These are phyloP conservation scores for Claviceps purpurea DNA, from an alignment of 2,329 filamentous ascomycete species.

Conservation along the genomic window DNA sequence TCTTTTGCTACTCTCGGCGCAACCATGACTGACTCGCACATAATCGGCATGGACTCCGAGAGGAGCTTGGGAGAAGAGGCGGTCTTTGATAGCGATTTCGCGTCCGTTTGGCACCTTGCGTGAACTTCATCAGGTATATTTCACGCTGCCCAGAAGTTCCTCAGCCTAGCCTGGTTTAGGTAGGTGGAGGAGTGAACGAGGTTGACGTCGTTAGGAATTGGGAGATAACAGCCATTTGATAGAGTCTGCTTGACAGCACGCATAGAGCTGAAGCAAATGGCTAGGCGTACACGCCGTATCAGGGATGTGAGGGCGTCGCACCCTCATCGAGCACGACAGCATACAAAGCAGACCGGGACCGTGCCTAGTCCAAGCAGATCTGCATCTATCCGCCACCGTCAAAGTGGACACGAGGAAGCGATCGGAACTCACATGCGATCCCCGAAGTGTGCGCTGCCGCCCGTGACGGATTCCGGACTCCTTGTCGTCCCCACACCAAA, in stretches of 20 bases:
- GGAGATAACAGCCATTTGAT: neutral
- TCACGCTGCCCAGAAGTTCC: slow-evolving; percentile 5
- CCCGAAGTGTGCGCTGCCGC: neutral
- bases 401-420: slow-evolving; percentile 5
- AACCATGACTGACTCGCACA: neutral
- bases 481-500: neutral
- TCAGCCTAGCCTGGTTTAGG: slow-evolving; percentile 6
- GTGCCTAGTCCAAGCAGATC: slow-evolving; percentile 2
- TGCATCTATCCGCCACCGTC: slow-evolving; percentile 4
- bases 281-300: neutral
- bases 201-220: neutral
- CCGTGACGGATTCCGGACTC: neutral
- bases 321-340: neutral
- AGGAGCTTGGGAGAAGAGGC: too few species aligned
- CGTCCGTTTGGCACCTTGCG: neutral
- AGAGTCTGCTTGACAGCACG: neutral
- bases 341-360: neutral
- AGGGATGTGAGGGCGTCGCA: neutral
- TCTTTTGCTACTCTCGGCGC: neutral
- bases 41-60: neutral
- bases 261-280: neutral
- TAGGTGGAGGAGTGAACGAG: slow-evolving; percentile 4
- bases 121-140: too few species aligned
- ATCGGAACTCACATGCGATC: slow-evolving; percentile 8
- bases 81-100: neutral